Evolutionary conservation across 2,329 filamentous ascomycete species (phyloP).

Genomic region (Colletotrichum filicis): DNA sequence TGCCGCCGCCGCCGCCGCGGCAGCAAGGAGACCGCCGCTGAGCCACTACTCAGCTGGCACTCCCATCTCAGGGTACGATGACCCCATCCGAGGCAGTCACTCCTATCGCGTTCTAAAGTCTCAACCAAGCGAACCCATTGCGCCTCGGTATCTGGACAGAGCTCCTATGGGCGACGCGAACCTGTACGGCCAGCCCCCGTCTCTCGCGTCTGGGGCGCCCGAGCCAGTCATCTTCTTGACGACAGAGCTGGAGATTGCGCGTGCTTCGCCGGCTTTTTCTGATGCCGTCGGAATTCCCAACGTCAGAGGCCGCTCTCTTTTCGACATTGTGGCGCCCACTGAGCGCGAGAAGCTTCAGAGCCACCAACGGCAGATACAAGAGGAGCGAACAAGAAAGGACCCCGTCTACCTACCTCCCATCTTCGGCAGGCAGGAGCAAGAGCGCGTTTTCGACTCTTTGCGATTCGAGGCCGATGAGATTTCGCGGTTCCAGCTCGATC

Average conservation of each 20-base stretch:
- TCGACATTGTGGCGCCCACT: slow-evolving; percentile 61
- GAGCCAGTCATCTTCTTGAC: slow-evolving; percentile 70
- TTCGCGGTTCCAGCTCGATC: slow-evolving; percentile 61
- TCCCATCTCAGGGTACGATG: slow-evolving; percentile 57
- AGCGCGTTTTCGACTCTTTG: slow-evolving; percentile 64
- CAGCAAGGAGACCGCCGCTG: slow-evolving; percentile 55
- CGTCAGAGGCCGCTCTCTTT: slow-evolving; percentile 61
- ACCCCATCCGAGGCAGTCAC: slow-evolving; percentile 56
- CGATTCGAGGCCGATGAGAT: slow-evolving; percentile 66
- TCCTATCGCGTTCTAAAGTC: slow-evolving; percentile 67
- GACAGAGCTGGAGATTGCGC: slow-evolving; percentile 67
- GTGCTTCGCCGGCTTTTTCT: slow-evolving; percentile 64
- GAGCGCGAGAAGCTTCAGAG: slow-evolving; percentile 64
- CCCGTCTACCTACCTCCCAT: slow-evolving; percentile 74
- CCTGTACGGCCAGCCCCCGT: slow-evolving; percentile 57
- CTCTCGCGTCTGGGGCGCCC: slow-evolving; percentile 51
- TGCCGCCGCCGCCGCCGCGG: slow-evolving; percentile 47
- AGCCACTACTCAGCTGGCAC: slow-evolving; percentile 61
- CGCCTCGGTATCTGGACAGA: slow-evolving; percentile 63
- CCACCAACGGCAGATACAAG: slow-evolving; percentile 64
- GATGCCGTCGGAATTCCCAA: slow-evolving; percentile 63
- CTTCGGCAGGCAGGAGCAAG: slow-evolving; percentile 64
- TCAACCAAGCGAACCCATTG: slow-evolving; percentile 59
- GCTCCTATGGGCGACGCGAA: slow-evolving; percentile 60
- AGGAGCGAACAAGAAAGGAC: slow-evolving; percentile 67